phyloP scores from a whole-genome alignment of 228 moss, liverwort and hornwort species.

The Sphagnum magellanicum region DNA sequence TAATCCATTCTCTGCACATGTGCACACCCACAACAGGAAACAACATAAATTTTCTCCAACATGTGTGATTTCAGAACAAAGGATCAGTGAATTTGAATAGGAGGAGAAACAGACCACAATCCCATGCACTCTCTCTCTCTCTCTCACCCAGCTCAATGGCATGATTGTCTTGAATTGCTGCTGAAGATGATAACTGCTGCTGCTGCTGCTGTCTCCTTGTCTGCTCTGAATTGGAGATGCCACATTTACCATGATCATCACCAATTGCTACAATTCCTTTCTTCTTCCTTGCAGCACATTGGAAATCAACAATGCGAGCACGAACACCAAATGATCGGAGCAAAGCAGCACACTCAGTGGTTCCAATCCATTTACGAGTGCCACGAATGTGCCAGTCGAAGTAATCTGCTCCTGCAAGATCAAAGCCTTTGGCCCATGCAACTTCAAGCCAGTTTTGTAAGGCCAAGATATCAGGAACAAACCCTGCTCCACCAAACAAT shows the following conservation, averaged over 20 bases:
- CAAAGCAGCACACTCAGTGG: slow-evolving; percentile 73
- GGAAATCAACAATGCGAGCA: slow-evolving; percentile 63
- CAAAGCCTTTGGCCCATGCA: slow-evolving; percentile 70
- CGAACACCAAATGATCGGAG: slow-evolving; percentile 66
- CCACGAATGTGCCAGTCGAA: slow-evolving; percentile 60
- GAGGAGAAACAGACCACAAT: slow-evolving; percentile 13
- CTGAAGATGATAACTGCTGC: slow-evolving; percentile 30
- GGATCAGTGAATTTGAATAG: slow-evolving; percentile 17
- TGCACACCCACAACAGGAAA: slow-evolving; percentile 24
- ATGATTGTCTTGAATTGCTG: slow-evolving; percentile 24
- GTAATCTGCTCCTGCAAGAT: slow-evolving; percentile 48
- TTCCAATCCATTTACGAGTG: slow-evolving; percentile 73
- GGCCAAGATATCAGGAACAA: slow-evolving; percentile 66
- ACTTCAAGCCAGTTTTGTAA: slow-evolving; percentile 72
- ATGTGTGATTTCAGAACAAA: slow-evolving; percentile 14
- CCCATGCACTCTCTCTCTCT: too few relatives aligned
- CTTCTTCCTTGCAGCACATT: slow-evolving; percentile 21
- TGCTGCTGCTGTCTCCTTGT: not conserved
- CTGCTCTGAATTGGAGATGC: not conserved
- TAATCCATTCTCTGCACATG: not conserved
- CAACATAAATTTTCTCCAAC: slow-evolving; percentile 24
- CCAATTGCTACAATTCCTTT: not conserved
- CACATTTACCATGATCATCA: not conserved
- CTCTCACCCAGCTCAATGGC: too few relatives aligned
- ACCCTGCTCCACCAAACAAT: slow-evolving; percentile 59